phyloP scores from a whole-genome alignment of 164 flowering plant species.

The Magnolia changhungtana region DNA sequence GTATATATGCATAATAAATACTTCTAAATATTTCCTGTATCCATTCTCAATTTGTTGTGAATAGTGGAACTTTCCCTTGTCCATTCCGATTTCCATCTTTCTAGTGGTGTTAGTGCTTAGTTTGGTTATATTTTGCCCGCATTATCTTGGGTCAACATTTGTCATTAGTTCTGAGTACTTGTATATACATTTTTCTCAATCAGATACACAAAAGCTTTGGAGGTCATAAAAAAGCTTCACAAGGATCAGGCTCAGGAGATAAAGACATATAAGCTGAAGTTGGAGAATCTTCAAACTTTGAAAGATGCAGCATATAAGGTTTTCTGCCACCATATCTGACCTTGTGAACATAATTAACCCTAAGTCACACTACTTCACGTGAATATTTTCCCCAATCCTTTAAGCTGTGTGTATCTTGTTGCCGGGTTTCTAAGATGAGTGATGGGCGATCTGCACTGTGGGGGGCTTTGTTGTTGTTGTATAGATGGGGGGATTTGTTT shows the following conservation, averaged over 20 bases:
- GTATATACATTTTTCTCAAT: not conserved
- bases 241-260: slow-evolving; percentile 97
- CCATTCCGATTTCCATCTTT: too few relatives aligned
- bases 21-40: too few relatives aligned
- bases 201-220: slow-evolving; percentile 96
- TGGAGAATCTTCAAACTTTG: slow-evolving; percentile 86
- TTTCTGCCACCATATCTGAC: not conserved
- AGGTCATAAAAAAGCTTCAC: slow-evolving; percentile 96
- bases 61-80: too few relatives aligned
- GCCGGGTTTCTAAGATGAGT: not conserved
- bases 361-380: not conserved
- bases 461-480: not conserved
- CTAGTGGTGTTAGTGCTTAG: too few relatives aligned
- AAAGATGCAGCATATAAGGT: slow-evolving; percentile 97
- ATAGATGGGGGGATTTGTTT: too few relatives aligned
- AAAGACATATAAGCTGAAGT: slow-evolving; percentile 80
- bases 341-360: not conserved
- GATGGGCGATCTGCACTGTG: not conserved
- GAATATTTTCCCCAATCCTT: not conserved
- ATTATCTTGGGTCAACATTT: too few relatives aligned
- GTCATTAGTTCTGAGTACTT: too few relatives aligned
- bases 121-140: too few relatives aligned
- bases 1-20: too few relatives aligned
- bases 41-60: too few relatives aligned
- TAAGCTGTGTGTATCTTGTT: not conserved